Conservation (phyloP, 768 basidiomycete genomes). For the Multifurca ochricompacta region DNA sequence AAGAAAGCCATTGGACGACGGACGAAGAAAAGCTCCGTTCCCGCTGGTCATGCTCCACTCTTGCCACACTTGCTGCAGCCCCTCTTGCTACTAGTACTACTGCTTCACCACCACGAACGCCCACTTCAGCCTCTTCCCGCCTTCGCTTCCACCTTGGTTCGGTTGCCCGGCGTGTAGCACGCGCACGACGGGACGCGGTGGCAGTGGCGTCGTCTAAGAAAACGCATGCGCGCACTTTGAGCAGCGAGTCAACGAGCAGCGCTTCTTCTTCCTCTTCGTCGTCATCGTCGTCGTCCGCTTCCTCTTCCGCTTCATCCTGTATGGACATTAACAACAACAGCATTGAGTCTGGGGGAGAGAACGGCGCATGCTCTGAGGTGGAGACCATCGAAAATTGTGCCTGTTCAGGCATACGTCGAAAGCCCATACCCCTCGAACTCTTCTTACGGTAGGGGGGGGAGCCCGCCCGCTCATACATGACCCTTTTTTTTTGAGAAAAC, state of each 20-base stretch:
- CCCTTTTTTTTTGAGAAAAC: too few relatives aligned
- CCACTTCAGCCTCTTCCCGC: constrained; percentile 21
- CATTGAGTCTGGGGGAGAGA: too few relatives aligned
- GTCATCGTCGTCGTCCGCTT: too few relatives aligned
- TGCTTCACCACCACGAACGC: neutral
- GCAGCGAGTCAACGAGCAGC: too few relatives aligned
- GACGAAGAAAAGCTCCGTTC: constrained; percentile 47
- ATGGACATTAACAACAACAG: too few relatives aligned
- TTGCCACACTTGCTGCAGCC: constrained; percentile 32
- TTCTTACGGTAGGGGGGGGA: constrained; percentile 33
- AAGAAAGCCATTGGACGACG: neutral
- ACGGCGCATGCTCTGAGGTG: too few relatives aligned
- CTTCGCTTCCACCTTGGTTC: constrained; percentile 24
- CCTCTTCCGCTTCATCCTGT: too few relatives aligned
- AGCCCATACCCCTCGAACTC: constrained; percentile 56
- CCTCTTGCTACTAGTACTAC: too few relatives aligned
- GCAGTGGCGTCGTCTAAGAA: too few relatives aligned
- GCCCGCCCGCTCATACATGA: constrained; percentile 12
- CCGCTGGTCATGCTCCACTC: constrained; percentile 64
- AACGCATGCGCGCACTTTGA: neutral
- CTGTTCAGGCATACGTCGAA: constrained; percentile 39
- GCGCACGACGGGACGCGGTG: neutral
- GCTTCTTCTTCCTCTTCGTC: too few relatives aligned
- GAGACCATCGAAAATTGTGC: too few relatives aligned
- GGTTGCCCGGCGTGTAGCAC: constrained; percentile 11